Percentiles rank a stretch among this genome's conserved stretches.
phyloP scores from a whole-genome alignment of 495 filamentous ascomycete species.

The Aspergillus cavernicola region DNA sequence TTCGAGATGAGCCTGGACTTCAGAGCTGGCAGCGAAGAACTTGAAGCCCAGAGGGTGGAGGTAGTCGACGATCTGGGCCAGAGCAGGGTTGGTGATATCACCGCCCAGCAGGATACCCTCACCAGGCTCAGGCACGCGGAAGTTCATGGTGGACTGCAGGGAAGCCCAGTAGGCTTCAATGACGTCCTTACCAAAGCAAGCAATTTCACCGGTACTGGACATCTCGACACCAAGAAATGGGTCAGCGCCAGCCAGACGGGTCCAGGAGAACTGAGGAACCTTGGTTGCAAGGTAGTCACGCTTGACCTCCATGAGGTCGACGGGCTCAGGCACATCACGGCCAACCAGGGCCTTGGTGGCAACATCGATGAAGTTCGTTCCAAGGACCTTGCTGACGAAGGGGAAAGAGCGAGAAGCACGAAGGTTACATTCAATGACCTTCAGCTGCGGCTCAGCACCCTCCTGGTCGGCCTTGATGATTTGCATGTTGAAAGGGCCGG shows the following conservation, averaged over 20 bases:
- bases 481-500: constrained; percentile 99
- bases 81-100: constrained; percentile 60
- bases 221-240: constrained; percentile 98
- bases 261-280: constrained; percentile 98
- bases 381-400: constrained; percentile 94
- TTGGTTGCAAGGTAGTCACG: constrained; percentile 93
- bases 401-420: constrained; percentile 97
- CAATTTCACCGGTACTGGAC: constrained; percentile 95
- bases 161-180: constrained; percentile 97
- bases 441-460: constrained; percentile 69
- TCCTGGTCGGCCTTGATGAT: constrained; percentile 86
- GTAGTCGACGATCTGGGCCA: constrained; percentile 76
- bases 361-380: constrained; percentile 95
- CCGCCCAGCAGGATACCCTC: constrained; percentile 94
- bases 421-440: constrained; percentile 98
- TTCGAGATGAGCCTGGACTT: constrained; percentile 82
- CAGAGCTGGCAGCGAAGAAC: constrained; percentile 76
- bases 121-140: constrained; percentile 87
- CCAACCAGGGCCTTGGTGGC: constrained; percentile 91
- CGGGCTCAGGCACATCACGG: constrained; percentile 78
- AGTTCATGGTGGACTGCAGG: constrained; percentile 98
- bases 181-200: constrained; percentile 94
- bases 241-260: constrained; percentile 94
- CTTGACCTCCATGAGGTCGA: constrained; percentile 83
- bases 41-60: constrained; percentile 88